Evolutionary conservation across 2,329 filamentous ascomycete species (phyloP).

Genomic region (Scopulariopsis brevicaulis): DNA sequence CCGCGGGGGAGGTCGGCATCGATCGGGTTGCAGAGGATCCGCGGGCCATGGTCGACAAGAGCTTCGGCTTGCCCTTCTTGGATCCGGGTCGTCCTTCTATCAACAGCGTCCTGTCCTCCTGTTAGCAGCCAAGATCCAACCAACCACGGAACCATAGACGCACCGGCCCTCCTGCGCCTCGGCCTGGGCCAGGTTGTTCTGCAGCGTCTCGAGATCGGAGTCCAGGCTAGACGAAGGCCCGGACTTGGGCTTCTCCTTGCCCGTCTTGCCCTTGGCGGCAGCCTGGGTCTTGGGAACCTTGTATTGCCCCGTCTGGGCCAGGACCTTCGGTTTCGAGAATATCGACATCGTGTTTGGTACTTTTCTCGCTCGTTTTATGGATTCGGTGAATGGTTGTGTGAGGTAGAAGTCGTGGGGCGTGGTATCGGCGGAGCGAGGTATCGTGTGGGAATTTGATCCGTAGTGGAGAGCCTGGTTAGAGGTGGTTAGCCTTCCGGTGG

Average conservation of each 20-base stretch:
- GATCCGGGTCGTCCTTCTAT: slow-evolving; percentile 20
- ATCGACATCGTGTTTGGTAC: slow-evolving; percentile 40
- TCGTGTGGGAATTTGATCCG: slow-evolving; percentile 35
- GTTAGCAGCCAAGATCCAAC: slow-evolving; percentile 13
- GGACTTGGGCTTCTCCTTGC: slow-evolving; percentile 9
- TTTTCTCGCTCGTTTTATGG: slow-evolving; percentile 31
- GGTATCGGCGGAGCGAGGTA: slow-evolving; percentile 30
- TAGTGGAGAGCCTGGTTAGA: slow-evolving; percentile 38
- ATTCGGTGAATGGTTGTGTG: slow-evolving; percentile 33
- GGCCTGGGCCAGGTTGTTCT: slow-evolving; percentile 28
- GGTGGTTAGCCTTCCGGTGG: not conserved
- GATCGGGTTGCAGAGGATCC: slow-evolving; percentile 22
- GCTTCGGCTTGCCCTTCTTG: slow-evolving; percentile 29
- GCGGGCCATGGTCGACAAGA: slow-evolving; percentile 25
- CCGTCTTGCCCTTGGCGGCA: slow-evolving; percentile 16
- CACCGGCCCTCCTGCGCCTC: slow-evolving; percentile 27
- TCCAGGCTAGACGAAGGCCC: slow-evolving; percentile 28
- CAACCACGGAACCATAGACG: slow-evolving; percentile 7
- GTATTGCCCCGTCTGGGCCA: not conserved
- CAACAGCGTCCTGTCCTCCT: slow-evolving; percentile 14
- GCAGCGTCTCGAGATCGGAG: slow-evolving; percentile 37
- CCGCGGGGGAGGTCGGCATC: slow-evolving; percentile 41
- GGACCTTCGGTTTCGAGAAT: slow-evolving; percentile 19
- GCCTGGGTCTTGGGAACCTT: slow-evolving; percentile 1
- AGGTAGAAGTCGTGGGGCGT: slow-evolving; percentile 45